These are phyloP conservation scores for Epichloe aotearoae DNA, from an alignment of 2,329 filamentous ascomycete species.

Conservation along the genomic window DNA sequence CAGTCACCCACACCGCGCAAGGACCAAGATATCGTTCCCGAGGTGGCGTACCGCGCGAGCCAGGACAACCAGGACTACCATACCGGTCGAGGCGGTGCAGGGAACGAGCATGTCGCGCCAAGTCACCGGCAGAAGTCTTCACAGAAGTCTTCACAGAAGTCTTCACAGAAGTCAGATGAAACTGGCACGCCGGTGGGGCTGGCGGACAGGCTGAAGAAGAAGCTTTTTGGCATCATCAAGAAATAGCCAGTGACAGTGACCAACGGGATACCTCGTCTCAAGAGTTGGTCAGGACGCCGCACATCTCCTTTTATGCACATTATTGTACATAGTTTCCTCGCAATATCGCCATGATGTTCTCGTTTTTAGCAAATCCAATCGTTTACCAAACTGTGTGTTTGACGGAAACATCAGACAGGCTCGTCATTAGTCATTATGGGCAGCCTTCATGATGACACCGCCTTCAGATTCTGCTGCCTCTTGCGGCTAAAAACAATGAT, in stretches of 20 bases:
- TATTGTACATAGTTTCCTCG: too few relatives aligned
- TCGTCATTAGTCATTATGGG: too few relatives aligned
- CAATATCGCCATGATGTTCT: too few relatives aligned
- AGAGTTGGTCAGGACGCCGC: too few relatives aligned
- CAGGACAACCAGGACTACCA: constrained; percentile 38
- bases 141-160: constrained; percentile 19
- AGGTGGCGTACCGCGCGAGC: constrained; percentile 35
- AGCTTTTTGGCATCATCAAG: constrained; percentile 37
- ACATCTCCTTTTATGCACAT: too few relatives aligned
- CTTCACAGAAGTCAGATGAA: constrained; percentile 15
- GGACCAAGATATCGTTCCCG: constrained; percentile 41
- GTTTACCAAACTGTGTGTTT: too few relatives aligned
- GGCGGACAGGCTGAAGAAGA: constrained; percentile 45
- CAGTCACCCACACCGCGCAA: constrained; percentile 25
- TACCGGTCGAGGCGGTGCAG: constrained; percentile 46
- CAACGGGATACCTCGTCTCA: too few relatives aligned
- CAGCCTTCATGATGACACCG: too few relatives aligned
- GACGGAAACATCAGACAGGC: too few relatives aligned
- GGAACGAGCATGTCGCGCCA: constrained; percentile 35
- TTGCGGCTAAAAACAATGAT: too few relatives aligned
- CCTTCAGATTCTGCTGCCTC: too few relatives aligned
- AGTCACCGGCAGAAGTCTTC: constrained; percentile 18
- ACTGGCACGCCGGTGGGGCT: constrained; percentile 26
- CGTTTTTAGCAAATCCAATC: too few relatives aligned
- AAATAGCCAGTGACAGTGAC: constrained; percentile 15